Evolutionary conservation across 2,329 filamentous ascomycete genomes (phyloP).

Genomic region (Colletotrichum echinochloae): DNA sequence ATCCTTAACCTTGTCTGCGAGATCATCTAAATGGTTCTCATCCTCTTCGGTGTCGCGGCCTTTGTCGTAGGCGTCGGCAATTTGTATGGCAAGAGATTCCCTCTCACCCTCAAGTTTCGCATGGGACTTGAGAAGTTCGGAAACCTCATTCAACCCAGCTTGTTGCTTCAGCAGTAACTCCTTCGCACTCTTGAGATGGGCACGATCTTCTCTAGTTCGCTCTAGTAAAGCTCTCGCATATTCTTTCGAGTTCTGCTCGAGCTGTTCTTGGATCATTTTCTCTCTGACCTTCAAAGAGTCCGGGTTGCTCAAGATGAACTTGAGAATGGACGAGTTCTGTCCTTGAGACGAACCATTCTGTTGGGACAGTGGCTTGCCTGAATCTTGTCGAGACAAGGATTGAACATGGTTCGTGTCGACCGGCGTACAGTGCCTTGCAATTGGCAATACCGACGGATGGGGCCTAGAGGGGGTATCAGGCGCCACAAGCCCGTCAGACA

Average conservation of each 20-base stretch:
- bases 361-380: slow-evolving; percentile 17
- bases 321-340: slow-evolving; percentile 19
- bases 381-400: neutral
- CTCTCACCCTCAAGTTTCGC: slow-evolving; percentile 56
- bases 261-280: slow-evolving; percentile 54
- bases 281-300: slow-evolving; percentile 51
- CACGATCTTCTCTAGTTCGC: slow-evolving; percentile 59
- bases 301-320: slow-evolving; percentile 47
- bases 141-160: slow-evolving; percentile 56
- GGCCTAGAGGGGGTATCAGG: slow-evolving; percentile 35
- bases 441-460: neutral
- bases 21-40: slow-evolving; percentile 61
- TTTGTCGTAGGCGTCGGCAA: slow-evolving; percentile 63
- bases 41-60: slow-evolving; percentile 64
- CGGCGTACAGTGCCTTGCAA: neutral
- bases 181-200: slow-evolving; percentile 62
- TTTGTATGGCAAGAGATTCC: slow-evolving; percentile 59
- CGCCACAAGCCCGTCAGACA: slow-evolving; percentile 39
- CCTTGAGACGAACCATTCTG: slow-evolving; percentile 31
- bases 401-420: neutral
- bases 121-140: slow-evolving; percentile 57
- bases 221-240: slow-evolving; percentile 62
- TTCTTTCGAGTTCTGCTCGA: slow-evolving; percentile 61
- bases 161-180: slow-evolving; percentile 60
- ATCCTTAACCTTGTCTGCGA: slow-evolving; percentile 55